Conservation (phyloP, 805 yeast genomes). For the Blastobotrys americana region DNA sequence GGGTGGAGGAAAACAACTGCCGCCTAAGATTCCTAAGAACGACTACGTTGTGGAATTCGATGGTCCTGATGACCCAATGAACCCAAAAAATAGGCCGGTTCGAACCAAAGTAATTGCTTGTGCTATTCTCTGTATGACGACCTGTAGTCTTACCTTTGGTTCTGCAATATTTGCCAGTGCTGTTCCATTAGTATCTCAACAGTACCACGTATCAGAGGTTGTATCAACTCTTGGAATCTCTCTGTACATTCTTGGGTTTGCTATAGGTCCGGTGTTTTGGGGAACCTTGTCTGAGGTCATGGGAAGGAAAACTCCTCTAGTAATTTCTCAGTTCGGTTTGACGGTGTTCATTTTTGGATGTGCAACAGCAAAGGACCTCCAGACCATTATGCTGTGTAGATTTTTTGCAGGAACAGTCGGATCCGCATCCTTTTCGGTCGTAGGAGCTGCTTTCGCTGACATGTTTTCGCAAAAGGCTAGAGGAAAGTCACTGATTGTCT, state of each 20-base stretch:
- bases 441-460: constrained; percentile 76
- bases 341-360: constrained; percentile 55
- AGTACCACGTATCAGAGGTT: constrained; percentile 45
- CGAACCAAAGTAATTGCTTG: constrained; percentile 28
- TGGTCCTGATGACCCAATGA: constrained; percentile 55
- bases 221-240: constrained; percentile 65
- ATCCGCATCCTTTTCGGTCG: constrained; percentile 73
- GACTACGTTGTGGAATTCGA: constrained; percentile 59
- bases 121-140: constrained; percentile 36
- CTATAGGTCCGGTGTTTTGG: constrained; percentile 75
- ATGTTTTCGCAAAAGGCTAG: constrained; percentile 54
- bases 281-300: constrained; percentile 71
- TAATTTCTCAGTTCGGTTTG: constrained; percentile 46
- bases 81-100: constrained; percentile 1
- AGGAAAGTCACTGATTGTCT: constrained; percentile 64
- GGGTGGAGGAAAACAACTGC: constrained; percentile 9
- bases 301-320: constrained; percentile 57
- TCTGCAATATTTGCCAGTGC: constrained; percentile 64
- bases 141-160: constrained; percentile 51
- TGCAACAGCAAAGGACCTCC: constrained; percentile 65
- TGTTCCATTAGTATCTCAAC: constrained; percentile 39
- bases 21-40: constrained; percentile 9
- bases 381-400: constrained; percentile 64
- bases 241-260: constrained; percentile 72
- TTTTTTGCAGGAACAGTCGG: constrained; percentile 73